Percentiles rank a stretch among this genome's conserved stretches.
Evolutionary conservation across 306 rosid species (phyloP).

Genomic region (Prunus mongolica): DNA sequence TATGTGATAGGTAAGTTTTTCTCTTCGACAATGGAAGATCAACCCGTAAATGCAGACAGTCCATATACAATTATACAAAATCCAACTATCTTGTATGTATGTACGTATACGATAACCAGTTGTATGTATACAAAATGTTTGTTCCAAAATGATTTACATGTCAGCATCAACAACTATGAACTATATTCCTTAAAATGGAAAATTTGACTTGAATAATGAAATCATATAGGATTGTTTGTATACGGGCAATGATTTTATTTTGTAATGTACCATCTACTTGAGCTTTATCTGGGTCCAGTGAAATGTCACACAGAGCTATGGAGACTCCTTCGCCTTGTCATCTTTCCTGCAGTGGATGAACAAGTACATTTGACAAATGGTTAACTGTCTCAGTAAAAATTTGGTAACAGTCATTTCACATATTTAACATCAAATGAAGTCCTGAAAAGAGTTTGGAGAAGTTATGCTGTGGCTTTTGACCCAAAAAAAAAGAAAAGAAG

Average conservation of each 20-base stretch:
- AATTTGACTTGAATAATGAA: background rate
- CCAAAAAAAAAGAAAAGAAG: too few species aligned
- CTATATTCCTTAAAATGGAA: background rate
- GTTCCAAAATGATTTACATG: conserved; percentile 1
- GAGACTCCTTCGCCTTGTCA: background rate
- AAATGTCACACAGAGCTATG: background rate
- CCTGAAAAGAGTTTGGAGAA: background rate
- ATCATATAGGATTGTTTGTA: background rate
- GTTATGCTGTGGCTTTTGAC: too few species aligned
- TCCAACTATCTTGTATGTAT: background rate
- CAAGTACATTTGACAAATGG: background rate
- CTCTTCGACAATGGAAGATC: too few species aligned
- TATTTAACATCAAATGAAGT: background rate
- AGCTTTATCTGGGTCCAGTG: background rate
- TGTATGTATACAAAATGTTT: background rate
- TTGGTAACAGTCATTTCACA: background rate
- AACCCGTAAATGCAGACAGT: too few species aligned
- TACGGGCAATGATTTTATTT: background rate
- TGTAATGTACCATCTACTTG: background rate
- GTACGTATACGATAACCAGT: background rate
- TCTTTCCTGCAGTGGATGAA: background rate
- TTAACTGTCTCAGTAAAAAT: background rate
- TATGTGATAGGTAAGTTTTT: too few species aligned
- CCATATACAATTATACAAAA: too few species aligned
- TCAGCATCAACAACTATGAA: background rate